These are phyloP conservation scores for Camellia japonica DNA, from an alignment of 148 eudicot species.

Conservation along the genomic window DNA sequence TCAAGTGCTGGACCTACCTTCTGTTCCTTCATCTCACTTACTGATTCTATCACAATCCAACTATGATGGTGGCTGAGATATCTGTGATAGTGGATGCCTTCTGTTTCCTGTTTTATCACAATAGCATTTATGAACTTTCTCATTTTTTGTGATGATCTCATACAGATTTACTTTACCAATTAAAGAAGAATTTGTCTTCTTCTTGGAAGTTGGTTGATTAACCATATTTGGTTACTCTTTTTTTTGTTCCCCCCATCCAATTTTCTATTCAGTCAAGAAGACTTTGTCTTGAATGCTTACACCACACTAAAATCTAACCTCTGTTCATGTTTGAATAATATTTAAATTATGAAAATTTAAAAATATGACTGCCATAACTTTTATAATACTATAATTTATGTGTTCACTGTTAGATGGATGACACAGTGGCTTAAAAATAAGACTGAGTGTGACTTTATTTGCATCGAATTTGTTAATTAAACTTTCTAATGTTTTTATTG, in stretches of 20 bases:
- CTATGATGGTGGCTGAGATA: neutral
- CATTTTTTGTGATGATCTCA: neutral
- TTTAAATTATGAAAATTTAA: neutral
- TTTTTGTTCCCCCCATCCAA: neutral
- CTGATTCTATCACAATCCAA: neutral
- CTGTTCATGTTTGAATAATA: neutral
- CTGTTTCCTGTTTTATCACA: neutral
- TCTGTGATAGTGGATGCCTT: neutral
- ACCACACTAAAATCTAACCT: neutral
- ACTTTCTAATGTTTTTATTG: constrained; percentile 7
- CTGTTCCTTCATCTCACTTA: neutral
- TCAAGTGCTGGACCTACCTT: neutral
- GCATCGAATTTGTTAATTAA: constrained; percentile 6
- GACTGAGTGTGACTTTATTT: neutral
- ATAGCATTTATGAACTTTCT: neutral
- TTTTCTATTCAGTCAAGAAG: neutral
- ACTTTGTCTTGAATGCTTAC: neutral
- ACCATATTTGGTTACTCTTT: neutral
- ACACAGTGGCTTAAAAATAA: neutral
- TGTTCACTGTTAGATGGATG: neutral
- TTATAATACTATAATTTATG: neutral
- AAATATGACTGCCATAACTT: neutral
- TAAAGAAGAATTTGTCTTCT: neutral
- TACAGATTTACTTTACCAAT: neutral
- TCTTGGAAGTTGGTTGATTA: neutral